A percentile compares a stretch with the other conserved stretches of the same genome.
Conservation (phyloP, 1,139 yeast genomes). For the Meyerozyma carpophila region DNA sequence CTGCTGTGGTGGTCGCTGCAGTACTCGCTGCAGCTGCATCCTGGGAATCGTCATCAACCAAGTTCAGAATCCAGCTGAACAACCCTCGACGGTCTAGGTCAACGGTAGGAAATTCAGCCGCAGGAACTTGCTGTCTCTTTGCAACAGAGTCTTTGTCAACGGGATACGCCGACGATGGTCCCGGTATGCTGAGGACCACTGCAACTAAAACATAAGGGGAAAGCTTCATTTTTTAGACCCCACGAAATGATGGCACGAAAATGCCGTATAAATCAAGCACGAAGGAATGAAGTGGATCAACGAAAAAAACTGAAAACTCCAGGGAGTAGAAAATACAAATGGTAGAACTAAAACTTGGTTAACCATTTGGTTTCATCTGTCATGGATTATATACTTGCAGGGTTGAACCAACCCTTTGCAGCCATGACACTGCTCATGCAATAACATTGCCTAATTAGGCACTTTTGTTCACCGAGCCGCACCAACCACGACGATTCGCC, state of each 20-base stretch:
- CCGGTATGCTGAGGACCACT: not conserved
- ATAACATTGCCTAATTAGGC: constrained; percentile 1
- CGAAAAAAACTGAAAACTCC: not conserved
- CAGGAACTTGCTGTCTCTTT: not conserved
- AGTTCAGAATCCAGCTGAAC: not conserved
- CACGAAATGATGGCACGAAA: not conserved
- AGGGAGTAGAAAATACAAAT: not conserved
- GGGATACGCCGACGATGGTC: not conserved
- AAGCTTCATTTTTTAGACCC: not conserved
- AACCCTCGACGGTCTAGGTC: not conserved
- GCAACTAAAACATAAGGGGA: not conserved
- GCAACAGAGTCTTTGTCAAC: not conserved
- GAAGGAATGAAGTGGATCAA: not conserved
- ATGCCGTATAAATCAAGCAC: not conserved
- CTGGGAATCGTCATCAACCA: not conserved
- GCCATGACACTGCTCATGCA: not conserved
- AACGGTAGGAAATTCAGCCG: not conserved
- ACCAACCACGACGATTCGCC: not conserved
- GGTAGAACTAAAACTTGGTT: not conserved
- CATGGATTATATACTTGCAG: not conserved
- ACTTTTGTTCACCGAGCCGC: not conserved
- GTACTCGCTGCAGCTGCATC: constrained; percentile 3
- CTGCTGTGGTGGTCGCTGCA: constrained; percentile 4
- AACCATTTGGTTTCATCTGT: not conserved
- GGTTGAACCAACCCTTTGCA: not conserved